Base-by-base conservation (phyloP, 768 basidiomycete genomes). In the Pleurotus cornucopiae region DNA sequence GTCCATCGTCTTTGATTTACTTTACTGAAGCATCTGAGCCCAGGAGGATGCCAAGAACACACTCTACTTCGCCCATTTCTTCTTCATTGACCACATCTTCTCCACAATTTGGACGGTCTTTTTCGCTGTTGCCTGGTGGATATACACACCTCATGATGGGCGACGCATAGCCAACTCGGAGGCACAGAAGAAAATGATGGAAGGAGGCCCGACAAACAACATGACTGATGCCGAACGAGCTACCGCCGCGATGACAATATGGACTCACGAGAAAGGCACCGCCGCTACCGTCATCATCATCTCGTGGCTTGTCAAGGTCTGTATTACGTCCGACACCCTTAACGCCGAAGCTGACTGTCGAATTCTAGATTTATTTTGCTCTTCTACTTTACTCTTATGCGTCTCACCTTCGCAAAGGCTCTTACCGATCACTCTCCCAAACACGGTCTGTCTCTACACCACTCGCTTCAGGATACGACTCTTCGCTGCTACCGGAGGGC, bases 311-410 rank as follows among this genome's bases (percentile, higher is more conserved):
- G 73, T 81, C 67, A 98, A 98, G 84, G 95, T 94, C 58, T 60
- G 83, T 68, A 37, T 23, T 16, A 41, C 34, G 13, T 14, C 41
- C 40, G 52, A 21, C 52, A 34, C 18, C 47, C n/a, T 20, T 21
- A 4, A 6, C 38, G 49, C 49, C 21, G 57, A 5, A 34, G 38
- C 49, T 61, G 25, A 21, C 49, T 60, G 55, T 56, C 26, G 38
- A 18, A 13, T 16, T 43, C n/a, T 56, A 98, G 96, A 77, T 96
- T 55, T 99, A 97, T 76, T 94, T 99, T 70, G 88, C 89, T 44
- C 72, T 89, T 41, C 71, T 94, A 55, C 74, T 98, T 26, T 99
- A 98, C 71, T 98, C 96, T 12, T 98, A 91, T 69, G 94, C 94
- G 2, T 76, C 83, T 2, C 97, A 98, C 69, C 86, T 98, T 53